phyloP scores from a whole-genome alignment of 75 land plant genomes.

The Picea glauca region DNA sequence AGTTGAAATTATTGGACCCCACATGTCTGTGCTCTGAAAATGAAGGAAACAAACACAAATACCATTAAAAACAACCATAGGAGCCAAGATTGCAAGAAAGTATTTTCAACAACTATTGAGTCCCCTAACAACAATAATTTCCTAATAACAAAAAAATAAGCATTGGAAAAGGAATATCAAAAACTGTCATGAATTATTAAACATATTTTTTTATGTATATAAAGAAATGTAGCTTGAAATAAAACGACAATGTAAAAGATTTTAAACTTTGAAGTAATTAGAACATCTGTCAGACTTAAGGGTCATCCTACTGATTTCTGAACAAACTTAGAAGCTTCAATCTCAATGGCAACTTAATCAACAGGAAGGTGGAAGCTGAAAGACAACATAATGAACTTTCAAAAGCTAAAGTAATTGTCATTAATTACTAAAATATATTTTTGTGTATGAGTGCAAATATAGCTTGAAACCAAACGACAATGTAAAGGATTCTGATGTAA shows the following conservation, averaged over 20 bases:
- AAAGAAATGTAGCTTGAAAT: neutral
- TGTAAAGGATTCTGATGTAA: neutral
- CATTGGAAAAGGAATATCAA: neutral
- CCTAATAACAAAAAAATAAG: neutral
- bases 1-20: slow-evolving; percentile 93
- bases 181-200: neutral
- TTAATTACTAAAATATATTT: neutral
- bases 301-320: too few relatives aligned
- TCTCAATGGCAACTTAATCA: neutral
- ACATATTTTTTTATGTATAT: neutral
- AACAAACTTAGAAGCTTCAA: neutral
- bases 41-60: slow-evolving; percentile 9
- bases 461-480: neutral
- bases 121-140: neutral
- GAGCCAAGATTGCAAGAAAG: neutral
- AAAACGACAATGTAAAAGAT: neutral
- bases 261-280: neutral
- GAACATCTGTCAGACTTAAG: neutral
- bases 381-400: neutral
- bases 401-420: neutral
- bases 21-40: slow-evolving; percentile 93
- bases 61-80: neutral
- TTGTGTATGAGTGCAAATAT: neutral
- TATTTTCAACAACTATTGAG: neutral
- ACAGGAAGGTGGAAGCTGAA: neutral